A percentile compares a stretch with the other conserved stretches of the same genome.
phyloP scores from a whole-genome alignment of 192 early-diverging fungal genomes.

The Jimgerdemannia lactiflua region DNA sequence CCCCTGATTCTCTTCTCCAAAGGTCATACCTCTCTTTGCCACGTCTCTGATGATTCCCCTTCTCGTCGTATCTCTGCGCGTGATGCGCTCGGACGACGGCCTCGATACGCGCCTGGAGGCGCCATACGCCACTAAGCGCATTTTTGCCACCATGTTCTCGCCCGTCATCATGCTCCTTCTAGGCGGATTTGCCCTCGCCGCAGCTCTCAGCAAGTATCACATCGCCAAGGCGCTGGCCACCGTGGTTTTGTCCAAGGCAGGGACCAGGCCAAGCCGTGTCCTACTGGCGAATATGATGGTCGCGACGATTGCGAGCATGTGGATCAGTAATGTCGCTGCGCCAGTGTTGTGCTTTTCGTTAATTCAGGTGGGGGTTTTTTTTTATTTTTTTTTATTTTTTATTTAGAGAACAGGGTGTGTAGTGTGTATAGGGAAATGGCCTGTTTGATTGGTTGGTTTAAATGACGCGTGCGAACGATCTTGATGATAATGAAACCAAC shows the following conservation, averaged over 20 bases:
- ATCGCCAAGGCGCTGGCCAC: constrained; percentile 92
- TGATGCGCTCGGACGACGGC: constrained; percentile 68
- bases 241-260: constrained; percentile 85
- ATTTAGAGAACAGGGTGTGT: neutral
- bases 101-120: constrained; percentile 59
- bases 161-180: constrained; percentile 95
- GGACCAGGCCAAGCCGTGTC: constrained; percentile 79
- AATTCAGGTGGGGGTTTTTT: constrained; percentile 55
- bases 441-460: neutral
- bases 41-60: constrained; percentile 89
- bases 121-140: constrained; percentile 73
- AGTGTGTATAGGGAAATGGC: neutral
- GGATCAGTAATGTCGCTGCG: constrained; percentile 97
- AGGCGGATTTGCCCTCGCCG: constrained; percentile 93
- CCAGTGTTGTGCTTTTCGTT: constrained; percentile 96
- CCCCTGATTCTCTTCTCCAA: constrained; percentile 7
- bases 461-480: neutral
- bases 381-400: neutral
- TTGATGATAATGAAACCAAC: neutral
- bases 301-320: constrained; percentile 97
- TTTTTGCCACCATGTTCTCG: constrained; percentile 94
- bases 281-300: constrained; percentile 95
- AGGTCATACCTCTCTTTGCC: constrained; percentile 89
- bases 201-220: constrained; percentile 92
- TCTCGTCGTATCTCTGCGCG: constrained; percentile 78